These are phyloP conservation scores for Prorocentrum cordatum DNA, from an alignment of 169 alveolate species.

Conservation along the genomic window DNA sequence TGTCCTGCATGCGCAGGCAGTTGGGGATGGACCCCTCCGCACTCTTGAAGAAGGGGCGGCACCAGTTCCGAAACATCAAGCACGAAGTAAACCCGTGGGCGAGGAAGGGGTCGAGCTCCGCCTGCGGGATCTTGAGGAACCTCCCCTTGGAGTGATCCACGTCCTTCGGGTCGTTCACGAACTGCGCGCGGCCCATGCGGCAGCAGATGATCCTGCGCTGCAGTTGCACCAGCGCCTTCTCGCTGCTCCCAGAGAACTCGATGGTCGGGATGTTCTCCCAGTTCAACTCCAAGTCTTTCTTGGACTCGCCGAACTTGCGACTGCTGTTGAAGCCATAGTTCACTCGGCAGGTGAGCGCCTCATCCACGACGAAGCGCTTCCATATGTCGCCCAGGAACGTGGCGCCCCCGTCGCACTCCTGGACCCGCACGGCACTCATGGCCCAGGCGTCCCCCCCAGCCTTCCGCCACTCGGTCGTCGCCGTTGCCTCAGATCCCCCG, in stretches of 20 bases:
- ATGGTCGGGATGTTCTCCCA: not conserved
- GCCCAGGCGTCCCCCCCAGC: no score
- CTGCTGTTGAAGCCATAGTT: not conserved
- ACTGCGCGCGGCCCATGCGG: not conserved
- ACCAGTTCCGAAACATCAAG: not conserved
- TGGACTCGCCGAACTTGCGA: not conserved
- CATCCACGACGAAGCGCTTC: not conserved
- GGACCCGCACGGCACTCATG: not conserved
- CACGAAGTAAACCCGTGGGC: not conserved
- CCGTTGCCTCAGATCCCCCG: no score
- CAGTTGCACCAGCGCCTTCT: not conserved
- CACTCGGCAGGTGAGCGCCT: not conserved
- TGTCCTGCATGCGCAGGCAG: not conserved
- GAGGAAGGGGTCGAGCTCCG: not conserved
- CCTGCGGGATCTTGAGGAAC: not conserved
- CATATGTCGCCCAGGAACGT: not conserved
- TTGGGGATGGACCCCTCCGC: not conserved
- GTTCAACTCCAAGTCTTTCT: not conserved
- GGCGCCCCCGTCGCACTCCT: not conserved
- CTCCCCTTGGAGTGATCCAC: not conserved
- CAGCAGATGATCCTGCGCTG: not conserved
- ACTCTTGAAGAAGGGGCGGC: not conserved
- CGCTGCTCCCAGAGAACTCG: not conserved
- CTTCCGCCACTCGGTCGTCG: no score
- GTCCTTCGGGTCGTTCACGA: not conserved